Percentiles rank a stretch among this genome's conserved stretches.
Conservation (phyloP, 2,329 filamentous ascomycete genomes). For the Beauveria sp. region DNA sequence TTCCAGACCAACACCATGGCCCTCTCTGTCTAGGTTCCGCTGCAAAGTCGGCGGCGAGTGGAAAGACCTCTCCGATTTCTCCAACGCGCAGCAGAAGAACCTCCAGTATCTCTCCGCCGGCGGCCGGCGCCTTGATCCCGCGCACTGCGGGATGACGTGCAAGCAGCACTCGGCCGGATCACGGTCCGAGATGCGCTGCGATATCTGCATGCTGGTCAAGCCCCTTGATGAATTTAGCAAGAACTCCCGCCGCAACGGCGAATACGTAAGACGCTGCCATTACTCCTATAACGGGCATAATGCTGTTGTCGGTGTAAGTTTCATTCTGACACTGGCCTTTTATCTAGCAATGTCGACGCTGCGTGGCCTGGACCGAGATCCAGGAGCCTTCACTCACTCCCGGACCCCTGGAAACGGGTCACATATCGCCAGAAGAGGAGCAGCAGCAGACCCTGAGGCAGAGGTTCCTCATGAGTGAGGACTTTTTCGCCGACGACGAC, state of each 20-base stretch:
- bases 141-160: constrained; percentile 29
- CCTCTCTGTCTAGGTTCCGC: neutral
- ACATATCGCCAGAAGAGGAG: constrained; percentile 25
- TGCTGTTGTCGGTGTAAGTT: neutral
- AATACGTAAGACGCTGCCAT: constrained; percentile 20
- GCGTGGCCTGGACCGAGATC: constrained; percentile 27
- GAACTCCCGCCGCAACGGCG: constrained; percentile 19
- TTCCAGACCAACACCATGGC: neutral
- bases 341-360: constrained; percentile 27
- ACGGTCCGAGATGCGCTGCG: constrained; percentile 22
- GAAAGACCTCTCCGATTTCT: constrained; percentile 25
- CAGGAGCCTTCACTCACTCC: constrained; percentile 27
- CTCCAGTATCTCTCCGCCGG: constrained; percentile 12
- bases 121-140: constrained; percentile 18
- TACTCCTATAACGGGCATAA: neutral
- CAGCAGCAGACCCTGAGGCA: neutral
- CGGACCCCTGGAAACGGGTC: constrained; percentile 23
- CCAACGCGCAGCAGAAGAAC: constrained; percentile 23
- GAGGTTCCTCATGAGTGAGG: neutral
- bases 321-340: neutral
- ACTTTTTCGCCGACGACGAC: neutral
- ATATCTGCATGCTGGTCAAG: constrained; percentile 23
- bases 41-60: constrained; percentile 8
- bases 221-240: constrained; percentile 24
- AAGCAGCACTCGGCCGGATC: constrained; percentile 23